Base-by-base conservation (phyloP, 148 eudicot genomes). In the Heliamphora exappendiculata region DNA sequence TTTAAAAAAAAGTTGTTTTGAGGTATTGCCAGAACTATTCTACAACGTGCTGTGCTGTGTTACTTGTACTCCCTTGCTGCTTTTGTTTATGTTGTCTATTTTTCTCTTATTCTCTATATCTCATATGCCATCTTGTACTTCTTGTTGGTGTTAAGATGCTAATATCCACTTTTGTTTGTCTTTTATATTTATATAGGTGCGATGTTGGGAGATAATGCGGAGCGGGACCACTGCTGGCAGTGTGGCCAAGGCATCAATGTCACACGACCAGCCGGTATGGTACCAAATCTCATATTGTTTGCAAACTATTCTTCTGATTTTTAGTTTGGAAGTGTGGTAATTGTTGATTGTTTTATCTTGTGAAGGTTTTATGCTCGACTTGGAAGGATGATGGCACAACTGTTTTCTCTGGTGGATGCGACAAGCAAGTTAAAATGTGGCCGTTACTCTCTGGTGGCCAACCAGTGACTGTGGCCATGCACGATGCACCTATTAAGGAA, bases 371-470 rank as follows among this genome's bases (percentile, higher is more conserved):
- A 41, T 95, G 99, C 82, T 91, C 97, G 70, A 60, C 98, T 78
- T 95, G 99, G 99, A 95, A 95, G 73, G 99, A 95, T 80, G 98
- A 95, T 55, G 98, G 98, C 44, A 88, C 93, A 44, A 87, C 99
- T 39, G 98, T 95, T 58, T 95, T 95, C 75, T 88, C 98, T 53
- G 99, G 99, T 66, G 99, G 99, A 63, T 91, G 97, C 79, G 98
- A 95, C 84, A 95, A 95, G 77, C 99, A 91, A 78, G 98, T 87
- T 10, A 95, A 95, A 81, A 95, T 95, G 99, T 95, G 98, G 99
- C 93, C 87, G 13, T 84, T 94, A 31, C 67, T 82, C 72, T 86
- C 92, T 74, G 97, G 89, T 80, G 89, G 86, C 49, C 98, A 88
- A 82, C 84, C 98, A 0, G 87, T 93, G 29, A 88, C 92, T 20